phyloP scores from a whole-genome alignment of 164 flowering plant genomes.

The Akebia trifoliata region DNA sequence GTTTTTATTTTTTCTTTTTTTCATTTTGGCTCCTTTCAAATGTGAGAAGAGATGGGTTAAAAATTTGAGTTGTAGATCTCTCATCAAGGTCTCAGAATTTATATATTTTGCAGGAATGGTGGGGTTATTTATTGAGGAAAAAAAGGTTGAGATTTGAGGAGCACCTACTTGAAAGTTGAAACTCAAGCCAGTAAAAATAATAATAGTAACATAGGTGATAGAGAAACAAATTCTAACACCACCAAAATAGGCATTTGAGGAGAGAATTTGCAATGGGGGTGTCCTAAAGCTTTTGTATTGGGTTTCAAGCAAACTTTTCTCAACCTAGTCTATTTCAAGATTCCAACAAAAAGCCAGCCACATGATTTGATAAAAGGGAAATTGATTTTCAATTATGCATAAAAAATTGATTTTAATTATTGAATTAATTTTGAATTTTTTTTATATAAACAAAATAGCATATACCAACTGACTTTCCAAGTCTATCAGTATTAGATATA shows the following conservation, averaged over 20 bases:
- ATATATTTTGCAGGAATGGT: slow-evolving; percentile 30
- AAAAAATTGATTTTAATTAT: too few species aligned
- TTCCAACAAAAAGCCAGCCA: slow-evolving; percentile 22
- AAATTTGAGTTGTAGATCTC: slow-evolving; percentile 35
- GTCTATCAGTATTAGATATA: too few species aligned
- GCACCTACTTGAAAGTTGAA: slow-evolving; percentile 9
- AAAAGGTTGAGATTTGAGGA: neutral
- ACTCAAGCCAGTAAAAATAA: slow-evolving; percentile 9
- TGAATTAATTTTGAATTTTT: too few species aligned
- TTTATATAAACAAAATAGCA: too few species aligned
- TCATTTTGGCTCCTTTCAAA: neutral
- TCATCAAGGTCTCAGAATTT: slow-evolving; percentile 25
- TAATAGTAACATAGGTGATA: neutral
- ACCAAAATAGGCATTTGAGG: too few species aligned
- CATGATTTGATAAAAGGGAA: slow-evolving; percentile 7
- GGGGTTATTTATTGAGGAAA: slow-evolving; percentile 15
- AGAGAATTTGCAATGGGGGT: slow-evolving; percentile 6
- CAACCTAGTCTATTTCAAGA: slow-evolving; percentile 1
- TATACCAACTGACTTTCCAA: too few species aligned
- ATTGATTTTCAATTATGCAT: too few species aligned
- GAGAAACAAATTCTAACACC: too few species aligned
- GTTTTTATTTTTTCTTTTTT: slow-evolving; percentile 6
- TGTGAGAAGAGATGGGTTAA: slow-evolving; percentile 7
- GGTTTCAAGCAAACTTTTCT: slow-evolving; percentile 7
- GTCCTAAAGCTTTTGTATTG: neutral